Conservation (phyloP, 179 eudicot species). For the Silene coronaria region DNA sequence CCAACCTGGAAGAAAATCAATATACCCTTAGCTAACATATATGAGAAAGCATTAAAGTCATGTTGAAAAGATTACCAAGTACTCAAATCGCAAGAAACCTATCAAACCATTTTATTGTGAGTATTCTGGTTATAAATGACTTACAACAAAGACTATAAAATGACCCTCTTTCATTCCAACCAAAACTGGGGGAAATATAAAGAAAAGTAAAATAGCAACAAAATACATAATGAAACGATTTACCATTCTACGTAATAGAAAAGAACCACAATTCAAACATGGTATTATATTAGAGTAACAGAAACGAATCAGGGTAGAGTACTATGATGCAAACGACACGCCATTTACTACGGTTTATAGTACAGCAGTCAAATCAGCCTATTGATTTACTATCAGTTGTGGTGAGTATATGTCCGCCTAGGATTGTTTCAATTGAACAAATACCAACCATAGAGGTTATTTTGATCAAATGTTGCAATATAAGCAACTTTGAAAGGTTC, state of each 20-base stretch:
- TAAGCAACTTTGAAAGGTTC: neutral
- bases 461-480: neutral
- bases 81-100: conserved; percentile 4
- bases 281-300: neutral
- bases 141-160: neutral
- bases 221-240: neutral
- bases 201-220: neutral
- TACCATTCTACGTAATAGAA: neutral
- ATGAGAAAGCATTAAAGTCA: conserved; percentile 1
- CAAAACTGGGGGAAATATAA: neutral
- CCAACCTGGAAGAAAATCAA: conserved; percentile 63
- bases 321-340: neutral
- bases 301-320: neutral
- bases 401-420: neutral
- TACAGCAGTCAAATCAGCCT: neutral
- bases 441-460: neutral
- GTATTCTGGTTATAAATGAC: neutral
- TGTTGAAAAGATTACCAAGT: neutral
- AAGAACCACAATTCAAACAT: neutral
- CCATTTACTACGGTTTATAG: neutral
- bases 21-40: neutral
- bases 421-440: neutral
- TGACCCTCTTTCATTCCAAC: neutral
- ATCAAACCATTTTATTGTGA: neutral
- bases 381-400: neutral